phyloP scores from a whole-genome alignment of 2,329 filamentous ascomycete species.

The Penicillium sp. region DNA sequence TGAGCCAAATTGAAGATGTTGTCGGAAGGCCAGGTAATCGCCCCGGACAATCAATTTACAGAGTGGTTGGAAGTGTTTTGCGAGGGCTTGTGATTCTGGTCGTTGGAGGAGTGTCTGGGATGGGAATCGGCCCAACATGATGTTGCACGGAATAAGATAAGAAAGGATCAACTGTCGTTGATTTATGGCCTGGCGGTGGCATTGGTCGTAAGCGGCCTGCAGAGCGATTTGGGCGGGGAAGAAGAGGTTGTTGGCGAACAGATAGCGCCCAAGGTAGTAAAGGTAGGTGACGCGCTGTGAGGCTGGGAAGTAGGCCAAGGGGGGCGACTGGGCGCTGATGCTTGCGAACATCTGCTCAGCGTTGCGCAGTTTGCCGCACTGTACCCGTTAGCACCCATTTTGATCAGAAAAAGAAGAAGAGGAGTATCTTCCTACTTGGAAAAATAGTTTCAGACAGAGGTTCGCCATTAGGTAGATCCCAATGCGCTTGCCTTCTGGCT shows the following conservation, averaged over 20 bases:
- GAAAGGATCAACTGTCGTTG: slow-evolving; percentile 78
- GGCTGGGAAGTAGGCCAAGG: slow-evolving; percentile 75
- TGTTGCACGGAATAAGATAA: slow-evolving; percentile 76
- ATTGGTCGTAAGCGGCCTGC: slow-evolving; percentile 75
- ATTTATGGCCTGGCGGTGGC: slow-evolving; percentile 54
- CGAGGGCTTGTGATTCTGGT: slow-evolving; percentile 65
- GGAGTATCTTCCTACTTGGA: slow-evolving; percentile 60
- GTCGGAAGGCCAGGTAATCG: slow-evolving; percentile 69
- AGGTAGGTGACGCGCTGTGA: slow-evolving; percentile 87
- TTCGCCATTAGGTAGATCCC: slow-evolving; percentile 93
- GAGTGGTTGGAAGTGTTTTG: slow-evolving; percentile 67
- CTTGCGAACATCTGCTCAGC: slow-evolving; percentile 87
- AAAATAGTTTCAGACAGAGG: slow-evolving; percentile 80
- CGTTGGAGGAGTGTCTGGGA: slow-evolving; percentile 61
- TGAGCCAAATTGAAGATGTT: slow-evolving; percentile 56
- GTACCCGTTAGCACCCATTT: not conserved
- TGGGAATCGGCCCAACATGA: slow-evolving; percentile 81
- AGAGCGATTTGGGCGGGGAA: slow-evolving; percentile 70
- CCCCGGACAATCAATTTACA: slow-evolving; percentile 68
- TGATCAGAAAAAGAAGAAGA: not conserved
- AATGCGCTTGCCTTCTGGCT: slow-evolving; percentile 76
- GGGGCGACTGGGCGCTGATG: slow-evolving; percentile 77
- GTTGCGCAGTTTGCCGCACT: slow-evolving; percentile 77
- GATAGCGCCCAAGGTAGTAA: slow-evolving; percentile 88
- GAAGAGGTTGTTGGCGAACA: slow-evolving; percentile 81